These are phyloP conservation scores for Claviceps pusilla DNA, from an alignment of 2,329 filamentous ascomycete genomes.

Conservation along the genomic window DNA sequence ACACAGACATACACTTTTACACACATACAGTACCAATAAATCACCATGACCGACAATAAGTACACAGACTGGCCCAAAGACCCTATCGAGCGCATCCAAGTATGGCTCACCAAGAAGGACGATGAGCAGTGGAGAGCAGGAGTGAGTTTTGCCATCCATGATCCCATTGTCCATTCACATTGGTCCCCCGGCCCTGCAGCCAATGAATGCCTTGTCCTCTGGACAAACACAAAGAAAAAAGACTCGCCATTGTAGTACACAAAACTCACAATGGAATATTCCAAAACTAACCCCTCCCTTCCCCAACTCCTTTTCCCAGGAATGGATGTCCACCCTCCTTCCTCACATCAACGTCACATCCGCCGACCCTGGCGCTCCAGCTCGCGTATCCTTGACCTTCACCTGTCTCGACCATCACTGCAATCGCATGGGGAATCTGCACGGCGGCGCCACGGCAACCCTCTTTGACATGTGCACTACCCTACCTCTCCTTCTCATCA, in stretches of 20 bases:
- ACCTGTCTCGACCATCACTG: constrained; percentile 34
- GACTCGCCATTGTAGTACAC: neutral
- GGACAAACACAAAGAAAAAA: too few relatives aligned
- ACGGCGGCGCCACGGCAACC: constrained; percentile 49
- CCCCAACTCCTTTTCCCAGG: constrained; percentile 15
- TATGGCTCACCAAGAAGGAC: constrained; percentile 17
- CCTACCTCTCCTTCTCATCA: constrained; percentile 39
- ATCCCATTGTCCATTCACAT: neutral
- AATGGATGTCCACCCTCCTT: constrained; percentile 29
- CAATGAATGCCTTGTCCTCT: neutral
- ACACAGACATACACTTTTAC: neutral
- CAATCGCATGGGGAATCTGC: constrained; percentile 40
- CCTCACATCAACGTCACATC: constrained; percentile 27
- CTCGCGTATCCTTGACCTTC: constrained; percentile 31
- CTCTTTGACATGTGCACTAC: constrained; percentile 54
- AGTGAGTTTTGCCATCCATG: constrained; percentile 10
- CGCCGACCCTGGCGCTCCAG: constrained; percentile 17
- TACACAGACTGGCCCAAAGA: constrained; percentile 16
- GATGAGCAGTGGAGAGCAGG: constrained; percentile 16
- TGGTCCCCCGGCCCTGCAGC: too few relatives aligned
- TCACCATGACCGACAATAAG: constrained; percentile 5
- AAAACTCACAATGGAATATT: neutral
- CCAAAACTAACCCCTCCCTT: neutral
- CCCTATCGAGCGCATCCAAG: constrained; percentile 16
- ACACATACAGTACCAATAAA: too few relatives aligned